Base-by-base conservation (phyloP, 805 yeast species). In the Sugiyamaella americana region DNA sequence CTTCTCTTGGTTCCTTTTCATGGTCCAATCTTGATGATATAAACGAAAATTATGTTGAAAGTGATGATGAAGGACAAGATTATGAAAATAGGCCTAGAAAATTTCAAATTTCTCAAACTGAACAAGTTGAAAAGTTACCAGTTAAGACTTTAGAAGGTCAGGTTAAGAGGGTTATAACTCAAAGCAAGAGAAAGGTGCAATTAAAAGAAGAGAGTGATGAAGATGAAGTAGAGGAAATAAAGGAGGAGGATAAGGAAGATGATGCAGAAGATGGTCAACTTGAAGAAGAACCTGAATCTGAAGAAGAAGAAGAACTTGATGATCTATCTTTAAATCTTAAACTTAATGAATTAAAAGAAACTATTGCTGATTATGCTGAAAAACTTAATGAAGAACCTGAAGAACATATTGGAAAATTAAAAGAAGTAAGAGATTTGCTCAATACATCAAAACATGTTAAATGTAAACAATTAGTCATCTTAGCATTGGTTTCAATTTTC, bases 311-410 rank as follows among this genome's bases (percentile, higher is more conserved):
- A 5, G 50, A 52, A 3, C 53, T 46, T 13, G 64, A 55, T 16
- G 64, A 60, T 11, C 58, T 52, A 8, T 47, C 20, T 67, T 62
- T 37, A 46, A 30, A 10, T 51, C 51, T 84, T 60, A 72, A 71
- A 46, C 68, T 86, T 21, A 55, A 73, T 4, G 74, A 76, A 48
- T 69, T 84, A 37, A 85, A 88, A 58, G 97, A 88, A 65, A 86
- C 84, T 46, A 76, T 93, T 37, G 96, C 98, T 0, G 79, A 76
- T 17, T 64, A 82, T 41, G 96, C 95, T 1, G 84, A 86, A 35
- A 75, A 75, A 37, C 66, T 91, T 30, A 79, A 79, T 57, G 95
- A 88, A 61, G 86, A 87, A 49, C 96, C 98, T 4, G 98, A 93
- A 63, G 95, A 87, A 58, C 77, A 89, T 58, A 72, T 83, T 5